phyloP scores from a whole-genome alignment of 2,329 filamentous ascomycete species.

The Aspergillus brunneoviolaceus region DNA sequence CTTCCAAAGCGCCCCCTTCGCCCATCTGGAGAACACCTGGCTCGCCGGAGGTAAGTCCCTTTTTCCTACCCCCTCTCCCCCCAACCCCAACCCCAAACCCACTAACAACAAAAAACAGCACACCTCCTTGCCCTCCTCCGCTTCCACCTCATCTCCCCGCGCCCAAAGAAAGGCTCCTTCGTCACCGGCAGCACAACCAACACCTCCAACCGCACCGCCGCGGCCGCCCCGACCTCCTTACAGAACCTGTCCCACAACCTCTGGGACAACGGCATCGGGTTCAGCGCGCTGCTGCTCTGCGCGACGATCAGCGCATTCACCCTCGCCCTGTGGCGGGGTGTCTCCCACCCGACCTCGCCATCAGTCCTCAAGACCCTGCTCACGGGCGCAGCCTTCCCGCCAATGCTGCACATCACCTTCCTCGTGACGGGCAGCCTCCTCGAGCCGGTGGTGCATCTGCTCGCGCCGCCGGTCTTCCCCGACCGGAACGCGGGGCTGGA shows the following conservation, averaged over 20 bases:
- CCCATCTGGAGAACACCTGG: slow-evolving; percentile 31
- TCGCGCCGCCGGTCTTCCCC: slow-evolving; percentile 18
- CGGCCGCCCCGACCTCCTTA: slow-evolving; percentile 2
- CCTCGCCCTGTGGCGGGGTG: background rate
- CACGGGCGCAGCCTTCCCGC: slow-evolving; percentile 24
- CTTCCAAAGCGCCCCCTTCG: slow-evolving; percentile 24
- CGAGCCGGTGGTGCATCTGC: slow-evolving; percentile 23
- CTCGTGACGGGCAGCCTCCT: slow-evolving; percentile 19
- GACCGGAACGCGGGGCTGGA: slow-evolving; percentile 4
- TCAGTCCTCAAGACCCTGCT: slow-evolving; percentile 3
- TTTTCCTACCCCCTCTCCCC: background rate
- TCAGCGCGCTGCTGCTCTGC: slow-evolving; percentile 18
- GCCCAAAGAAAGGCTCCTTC: slow-evolving; percentile 29
- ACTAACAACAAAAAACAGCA: background rate
- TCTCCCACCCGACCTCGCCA: background rate
- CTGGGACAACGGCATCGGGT: slow-evolving; percentile 19
- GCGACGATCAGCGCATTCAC: slow-evolving; percentile 9
- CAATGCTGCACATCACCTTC: slow-evolving; percentile 23
- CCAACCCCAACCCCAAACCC: background rate
- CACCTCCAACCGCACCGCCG: slow-evolving; percentile 20
- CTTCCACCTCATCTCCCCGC: slow-evolving; percentile 26
- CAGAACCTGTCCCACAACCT: slow-evolving; percentile 17
- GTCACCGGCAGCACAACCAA: slow-evolving; percentile 31
- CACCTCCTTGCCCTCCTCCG: slow-evolving; percentile 11
- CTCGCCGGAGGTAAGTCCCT: slow-evolving; percentile 24